Base-by-base conservation (phyloP, 2,329 filamentous ascomycete genomes). In the Fusarium kyushuense region DNA sequence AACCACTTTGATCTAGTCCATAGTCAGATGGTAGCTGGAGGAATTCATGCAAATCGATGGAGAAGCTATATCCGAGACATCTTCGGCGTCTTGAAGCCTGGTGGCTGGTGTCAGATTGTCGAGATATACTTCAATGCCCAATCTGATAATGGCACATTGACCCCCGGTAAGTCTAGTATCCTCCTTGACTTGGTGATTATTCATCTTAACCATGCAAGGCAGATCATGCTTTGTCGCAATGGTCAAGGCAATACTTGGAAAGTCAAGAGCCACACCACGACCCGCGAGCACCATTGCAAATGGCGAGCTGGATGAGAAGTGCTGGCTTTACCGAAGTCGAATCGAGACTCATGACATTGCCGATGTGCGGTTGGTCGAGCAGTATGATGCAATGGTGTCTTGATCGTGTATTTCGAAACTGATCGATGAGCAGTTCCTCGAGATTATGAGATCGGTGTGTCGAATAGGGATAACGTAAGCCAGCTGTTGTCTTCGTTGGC, bases 51-150 rank as follows among this genome's bases (percentile, higher is more conserved):
- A 58, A 81, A 84, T 65, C 86, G 93, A 76, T 97, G 94, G 94
- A 79, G 82, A 56, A 84, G 84, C 32, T 97, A 96, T 78, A 79
- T 97, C 67, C 83, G 84, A 70, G 94, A 97, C 71, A 91, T 97
- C 63, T 86, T 88, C 68, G 84, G 87, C 23, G 85, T 93, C 12
- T 81, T 94, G 65, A 90, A 88, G 51, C 90, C 89, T 8, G 91
- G 90, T 3, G 94, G 94, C 2, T 97, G 93, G 93, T 86, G 92
- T 61, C 93, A 97, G 75, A 90, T 97, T 85, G 87, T 92, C n/a
- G 94, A 97, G 75, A 87, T 94, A 72, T 93, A 96, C 74, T 90
- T 90, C 77, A 93, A 93, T 68, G 89, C 92, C 27, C 94, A 97
- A 77, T 97, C 93, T 1, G 89, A 95, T 71, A 96, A 92, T 72